These are phyloP conservation scores for Yamadazyma triangularis DNA, from an alignment of 1,139 yeast species.

Conservation along the genomic window DNA sequence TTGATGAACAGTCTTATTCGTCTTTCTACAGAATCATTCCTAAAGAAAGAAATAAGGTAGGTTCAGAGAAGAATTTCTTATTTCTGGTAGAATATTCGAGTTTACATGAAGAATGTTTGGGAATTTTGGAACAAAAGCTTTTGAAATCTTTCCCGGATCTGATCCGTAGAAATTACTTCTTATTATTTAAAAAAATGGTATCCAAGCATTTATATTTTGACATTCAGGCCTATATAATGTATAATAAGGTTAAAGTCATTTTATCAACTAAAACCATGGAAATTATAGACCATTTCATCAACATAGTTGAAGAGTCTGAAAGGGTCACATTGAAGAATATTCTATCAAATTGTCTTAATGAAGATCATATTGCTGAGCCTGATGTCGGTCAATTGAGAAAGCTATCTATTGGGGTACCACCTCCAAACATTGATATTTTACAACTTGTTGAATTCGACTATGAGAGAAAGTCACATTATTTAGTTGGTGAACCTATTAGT, in stretches of 20 bases:
- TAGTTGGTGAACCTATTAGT: slow-evolving; percentile 61
- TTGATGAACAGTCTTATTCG: slow-evolving; percentile 66
- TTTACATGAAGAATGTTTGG: slow-evolving; percentile 38
- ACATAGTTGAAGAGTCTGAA: neutral
- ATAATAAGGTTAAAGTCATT: slow-evolving; percentile 4
- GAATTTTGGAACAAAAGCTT: neutral
- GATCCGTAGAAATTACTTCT: too few species aligned
- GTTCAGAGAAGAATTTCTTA: slow-evolving; percentile 32
- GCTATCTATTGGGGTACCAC: slow-evolving; percentile 45
- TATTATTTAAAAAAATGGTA: slow-evolving; percentile 2
- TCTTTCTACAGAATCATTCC: slow-evolving; percentile 51
- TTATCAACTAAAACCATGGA: too few species aligned
- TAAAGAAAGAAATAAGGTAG: slow-evolving; percentile 13
- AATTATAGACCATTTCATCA: slow-evolving; percentile 2
- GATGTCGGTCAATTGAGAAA: slow-evolving; percentile 1
- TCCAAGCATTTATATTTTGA: slow-evolving; percentile 8
- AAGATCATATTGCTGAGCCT: too few species aligned
- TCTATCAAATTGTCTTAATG: neutral
- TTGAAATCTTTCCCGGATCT: too few species aligned
- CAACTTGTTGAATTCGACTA: slow-evolving; percentile 46
- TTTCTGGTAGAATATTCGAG: slow-evolving; percentile 43
- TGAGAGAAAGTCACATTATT: slow-evolving; percentile 35
- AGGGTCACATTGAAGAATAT: neutral
- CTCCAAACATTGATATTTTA: slow-evolving; percentile 48
- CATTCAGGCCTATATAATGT: slow-evolving; percentile 4